Evolutionary conservation across 1,284 basidiomycete genomes (phyloP).

Genomic region (Cutaneotrichosporon sp.): DNA sequence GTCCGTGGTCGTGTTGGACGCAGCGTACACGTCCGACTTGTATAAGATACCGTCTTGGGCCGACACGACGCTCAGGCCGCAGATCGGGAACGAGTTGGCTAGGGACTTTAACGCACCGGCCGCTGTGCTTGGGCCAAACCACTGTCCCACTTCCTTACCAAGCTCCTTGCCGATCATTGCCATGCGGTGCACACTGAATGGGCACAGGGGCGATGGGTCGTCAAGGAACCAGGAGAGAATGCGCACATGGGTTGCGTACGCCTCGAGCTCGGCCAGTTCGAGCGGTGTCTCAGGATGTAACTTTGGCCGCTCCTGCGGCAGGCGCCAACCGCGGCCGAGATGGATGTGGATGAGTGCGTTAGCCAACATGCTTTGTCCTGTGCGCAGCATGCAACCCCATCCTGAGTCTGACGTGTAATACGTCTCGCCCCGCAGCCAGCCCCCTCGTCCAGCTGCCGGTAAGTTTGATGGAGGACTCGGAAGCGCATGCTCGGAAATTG

Average conservation of each 20-base stretch:
- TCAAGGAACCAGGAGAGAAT: conserved; percentile 95
- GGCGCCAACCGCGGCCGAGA: conserved; percentile 82
- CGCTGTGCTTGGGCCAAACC: conserved; percentile 97
- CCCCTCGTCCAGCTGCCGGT: conserved; percentile 4
- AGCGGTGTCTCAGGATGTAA: conserved; percentile 20
- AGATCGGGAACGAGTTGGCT: conserved; percentile 74
- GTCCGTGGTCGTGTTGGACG: conserved; percentile 60
- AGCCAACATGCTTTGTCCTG: conserved; percentile 87
- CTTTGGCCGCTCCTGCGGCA: conserved; percentile 50
- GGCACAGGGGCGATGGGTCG: conserved; percentile 78
- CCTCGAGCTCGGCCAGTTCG: conserved; percentile 37
- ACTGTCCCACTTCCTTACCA: conserved; percentile 92
- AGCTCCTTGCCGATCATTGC: conserved; percentile 90
- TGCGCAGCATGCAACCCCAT: conserved; percentile 98
- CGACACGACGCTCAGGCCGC: conserved; percentile 76
- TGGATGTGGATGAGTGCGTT: conserved; percentile 82
- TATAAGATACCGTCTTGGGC: conserved; percentile 82
- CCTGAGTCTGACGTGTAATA: conserved; percentile 90
- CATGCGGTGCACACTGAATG: conserved; percentile 96
- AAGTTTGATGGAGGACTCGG: not conserved
- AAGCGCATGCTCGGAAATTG: conserved; percentile 18
- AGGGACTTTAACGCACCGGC: conserved; percentile 91
- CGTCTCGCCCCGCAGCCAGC: conserved; percentile 61
- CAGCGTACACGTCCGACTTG: conserved; percentile 78
- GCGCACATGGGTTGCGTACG: conserved; percentile 67